Percentiles rank a stretch among this genome's conserved stretches.
Evolutionary conservation across 352 stramenopile genomes (phyloP).

Genomic region (Phytopythium mirpurense): DNA sequence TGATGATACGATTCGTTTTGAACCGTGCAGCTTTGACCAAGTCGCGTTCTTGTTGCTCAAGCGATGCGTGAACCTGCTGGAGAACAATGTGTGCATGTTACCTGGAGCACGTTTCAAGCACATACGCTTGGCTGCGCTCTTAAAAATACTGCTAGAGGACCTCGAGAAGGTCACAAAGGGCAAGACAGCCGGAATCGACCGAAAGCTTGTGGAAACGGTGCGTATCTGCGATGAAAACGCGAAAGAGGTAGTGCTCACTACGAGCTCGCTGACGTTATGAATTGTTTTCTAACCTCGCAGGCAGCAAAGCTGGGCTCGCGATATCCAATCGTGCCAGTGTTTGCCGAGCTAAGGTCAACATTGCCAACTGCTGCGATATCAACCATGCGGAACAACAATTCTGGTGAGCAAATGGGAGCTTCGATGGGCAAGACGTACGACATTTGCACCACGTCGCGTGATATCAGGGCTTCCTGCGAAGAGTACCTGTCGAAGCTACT

Average conservation of each 20-base stretch:
- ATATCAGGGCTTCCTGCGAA: conserved; percentile 23
- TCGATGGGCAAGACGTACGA: conserved; percentile 8
- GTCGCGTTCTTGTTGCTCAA: conserved; percentile 53
- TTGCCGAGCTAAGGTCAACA: conserved; percentile 45
- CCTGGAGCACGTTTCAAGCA: conserved; percentile 45
- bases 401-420: background rate
- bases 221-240: conserved; percentile 7
- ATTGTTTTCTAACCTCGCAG: conserved; percentile 8
- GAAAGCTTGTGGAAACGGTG: conserved; percentile 55
- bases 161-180: conserved; percentile 18
- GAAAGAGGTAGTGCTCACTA: background rate
- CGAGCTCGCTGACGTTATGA: background rate
- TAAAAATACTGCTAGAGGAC: conserved; percentile 45
- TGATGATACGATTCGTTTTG: background rate
- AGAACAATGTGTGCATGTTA: conserved; percentile 25
- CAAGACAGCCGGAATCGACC: conserved; percentile 28
- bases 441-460: conserved; percentile 11
- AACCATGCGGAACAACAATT: background rate
- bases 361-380: background rate
- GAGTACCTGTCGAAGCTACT: conserved; percentile 31
- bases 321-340: conserved; percentile 44
- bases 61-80: conserved; percentile 40
- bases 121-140: conserved; percentile 39
- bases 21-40: conserved; percentile 39
- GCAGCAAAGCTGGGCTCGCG: conserved; percentile 32